Percentiles rank a stretch among this genome's conserved stretches.
Conservation (phyloP, 2,329 filamentous ascomycete genomes). For the Cordyceps javanica region DNA sequence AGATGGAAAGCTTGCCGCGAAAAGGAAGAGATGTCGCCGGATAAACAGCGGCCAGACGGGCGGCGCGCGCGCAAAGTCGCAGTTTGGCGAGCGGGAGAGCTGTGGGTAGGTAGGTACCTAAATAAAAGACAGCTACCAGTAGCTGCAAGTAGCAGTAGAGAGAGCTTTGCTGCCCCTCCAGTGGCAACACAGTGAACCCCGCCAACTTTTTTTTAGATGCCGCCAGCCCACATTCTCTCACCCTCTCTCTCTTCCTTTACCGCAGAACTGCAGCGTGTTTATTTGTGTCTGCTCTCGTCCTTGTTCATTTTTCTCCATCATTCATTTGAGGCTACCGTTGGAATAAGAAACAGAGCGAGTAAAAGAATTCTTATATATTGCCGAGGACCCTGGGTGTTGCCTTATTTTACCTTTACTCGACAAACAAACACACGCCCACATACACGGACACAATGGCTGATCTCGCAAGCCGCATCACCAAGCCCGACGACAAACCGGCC, state of each 20-base stretch:
- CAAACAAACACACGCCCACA: not conserved
- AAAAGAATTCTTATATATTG: too few species aligned
- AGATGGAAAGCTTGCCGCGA: too few species aligned
- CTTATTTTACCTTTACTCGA: not conserved
- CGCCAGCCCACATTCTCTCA: constrained; percentile 10
- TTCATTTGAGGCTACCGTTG: too few species aligned
- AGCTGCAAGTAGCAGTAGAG: too few species aligned
- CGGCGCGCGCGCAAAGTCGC: not conserved
- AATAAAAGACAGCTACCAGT: too few species aligned
- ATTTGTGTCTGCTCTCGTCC: too few species aligned
- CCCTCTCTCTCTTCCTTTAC: not conserved
- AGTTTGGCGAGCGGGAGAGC: not conserved
- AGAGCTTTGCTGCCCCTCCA: constrained; percentile 31
- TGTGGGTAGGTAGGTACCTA: too few species aligned
- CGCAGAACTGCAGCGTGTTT: too few species aligned
- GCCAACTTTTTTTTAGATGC: constrained; percentile 23
- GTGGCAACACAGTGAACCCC: constrained; percentile 21
- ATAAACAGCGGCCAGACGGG: constrained; percentile 22
- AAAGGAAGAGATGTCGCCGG: constrained; percentile 15
- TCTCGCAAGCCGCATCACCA: constrained; percentile 46
- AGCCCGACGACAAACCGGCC: constrained; percentile 30
- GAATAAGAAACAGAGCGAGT: too few species aligned
- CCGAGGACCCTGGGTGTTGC: not conserved
- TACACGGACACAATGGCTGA: constrained; percentile 42
- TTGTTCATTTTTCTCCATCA: too few species aligned